Evolutionary conservation across 306 rosid species (phyloP).

Genomic region (Chamaecrista fasciculata): DNA sequence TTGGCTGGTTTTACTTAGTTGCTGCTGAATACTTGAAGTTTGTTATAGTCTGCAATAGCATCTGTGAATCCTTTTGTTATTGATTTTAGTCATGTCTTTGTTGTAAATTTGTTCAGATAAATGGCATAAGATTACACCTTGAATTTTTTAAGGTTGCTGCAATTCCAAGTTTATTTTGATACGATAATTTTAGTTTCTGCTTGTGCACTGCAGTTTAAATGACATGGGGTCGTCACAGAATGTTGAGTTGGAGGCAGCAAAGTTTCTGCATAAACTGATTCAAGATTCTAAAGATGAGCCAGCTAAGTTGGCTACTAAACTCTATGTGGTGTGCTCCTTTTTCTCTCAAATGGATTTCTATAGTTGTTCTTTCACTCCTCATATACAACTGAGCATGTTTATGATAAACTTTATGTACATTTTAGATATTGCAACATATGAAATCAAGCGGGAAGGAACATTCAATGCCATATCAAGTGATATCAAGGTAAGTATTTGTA

Average conservation of each 20-base stretch:
- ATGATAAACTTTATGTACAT: constrained; percentile 24
- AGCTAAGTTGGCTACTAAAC: constrained; percentile 90
- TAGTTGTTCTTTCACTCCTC: not conserved
- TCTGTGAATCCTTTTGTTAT: not conserved
- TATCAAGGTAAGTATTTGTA: constrained; percentile 66
- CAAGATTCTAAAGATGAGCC: constrained; percentile 99
- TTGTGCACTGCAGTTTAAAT: constrained; percentile 43
- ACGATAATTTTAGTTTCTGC: constrained; percentile 1
- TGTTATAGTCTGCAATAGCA: not conserved
- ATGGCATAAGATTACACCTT: not conserved
- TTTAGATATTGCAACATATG: constrained; percentile 97
- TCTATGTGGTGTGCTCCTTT: constrained; percentile 74
- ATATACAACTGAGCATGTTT: not conserved
- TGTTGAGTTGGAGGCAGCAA: constrained; percentile 99
- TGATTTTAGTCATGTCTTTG: constrained; percentile 5
- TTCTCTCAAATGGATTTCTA: constrained; percentile 8
- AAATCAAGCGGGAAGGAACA: constrained; percentile 97
- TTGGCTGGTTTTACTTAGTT: constrained; percentile 1
- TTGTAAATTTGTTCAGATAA: not conserved
- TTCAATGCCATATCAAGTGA: constrained; percentile 99
- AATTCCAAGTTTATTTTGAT: constrained; percentile 1
- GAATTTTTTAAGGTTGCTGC: constrained; percentile 4
- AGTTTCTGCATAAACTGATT: constrained; percentile 95
- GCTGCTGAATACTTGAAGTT: not conserved
- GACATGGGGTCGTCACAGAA: constrained; percentile 81